Conservation (phyloP, 1,139 yeast genomes). For the Candida labiduridarum region DNA sequence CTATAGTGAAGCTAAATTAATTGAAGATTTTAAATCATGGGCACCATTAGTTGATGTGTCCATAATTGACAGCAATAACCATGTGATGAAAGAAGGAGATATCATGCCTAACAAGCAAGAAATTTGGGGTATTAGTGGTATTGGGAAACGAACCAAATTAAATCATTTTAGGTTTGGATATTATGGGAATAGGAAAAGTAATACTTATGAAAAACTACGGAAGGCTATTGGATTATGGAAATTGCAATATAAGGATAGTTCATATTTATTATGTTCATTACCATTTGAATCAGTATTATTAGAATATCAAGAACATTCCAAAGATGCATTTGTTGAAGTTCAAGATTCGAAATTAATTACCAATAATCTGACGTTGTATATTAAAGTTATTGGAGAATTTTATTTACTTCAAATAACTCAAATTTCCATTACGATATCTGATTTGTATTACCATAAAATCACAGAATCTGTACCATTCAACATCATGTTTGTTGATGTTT, state of each 20-base stretch:
- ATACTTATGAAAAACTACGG: slow-evolving; percentile 31
- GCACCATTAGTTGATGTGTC: slow-evolving; percentile 49
- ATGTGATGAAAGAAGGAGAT: slow-evolving; percentile 16
- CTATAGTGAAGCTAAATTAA: slow-evolving; percentile 15
- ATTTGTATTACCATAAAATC: slow-evolving; percentile 18
- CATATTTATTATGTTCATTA: slow-evolving; percentile 36
- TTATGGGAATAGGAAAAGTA: slow-evolving; percentile 27
- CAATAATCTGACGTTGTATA: slow-evolving; percentile 17
- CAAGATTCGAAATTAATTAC: slow-evolving; percentile 21
- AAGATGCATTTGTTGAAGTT: slow-evolving; percentile 29
- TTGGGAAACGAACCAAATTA: slow-evolving; percentile 38
- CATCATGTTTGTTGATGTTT: slow-evolving; percentile 20
- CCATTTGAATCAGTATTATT: slow-evolving; percentile 42
- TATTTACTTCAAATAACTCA: slow-evolving; percentile 35
- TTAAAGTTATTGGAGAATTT: slow-evolving; percentile 13
- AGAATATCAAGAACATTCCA: slow-evolving; percentile 25
- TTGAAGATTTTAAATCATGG: slow-evolving; percentile 47
- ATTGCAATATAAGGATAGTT: slow-evolving; percentile 17
- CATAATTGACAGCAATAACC: slow-evolving; percentile 31
- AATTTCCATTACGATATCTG: slow-evolving; percentile 25
- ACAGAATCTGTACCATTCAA: slow-evolving; percentile 12
- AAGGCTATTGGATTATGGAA: slow-evolving; percentile 27
- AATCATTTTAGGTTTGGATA: slow-evolving; percentile 45
- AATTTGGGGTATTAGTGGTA: slow-evolving; percentile 52
- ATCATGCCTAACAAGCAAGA: slow-evolving; percentile 33